Conservation (phyloP, 768 basidiomycete genomes). For the Lactifluus subvellereus region DNA sequence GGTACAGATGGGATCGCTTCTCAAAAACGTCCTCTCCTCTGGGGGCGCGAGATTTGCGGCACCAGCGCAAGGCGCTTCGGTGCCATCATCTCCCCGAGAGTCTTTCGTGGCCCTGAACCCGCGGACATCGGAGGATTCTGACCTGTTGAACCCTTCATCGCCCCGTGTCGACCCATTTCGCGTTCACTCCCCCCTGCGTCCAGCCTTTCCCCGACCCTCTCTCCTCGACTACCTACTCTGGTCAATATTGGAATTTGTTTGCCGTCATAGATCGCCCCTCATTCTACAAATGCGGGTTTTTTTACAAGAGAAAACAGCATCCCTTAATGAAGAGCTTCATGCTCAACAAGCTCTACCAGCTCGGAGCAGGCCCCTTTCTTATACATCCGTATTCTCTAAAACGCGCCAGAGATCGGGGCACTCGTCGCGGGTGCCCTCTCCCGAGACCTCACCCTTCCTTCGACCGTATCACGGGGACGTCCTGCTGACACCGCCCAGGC, state of each 20-base stretch:
- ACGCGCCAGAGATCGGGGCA: constrained; percentile 43
- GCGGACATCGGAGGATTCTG: constrained; percentile 13
- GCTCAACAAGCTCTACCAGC: constrained; percentile 26
- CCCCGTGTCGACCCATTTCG: constrained; percentile 23
- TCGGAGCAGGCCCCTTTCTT: constrained; percentile 39
- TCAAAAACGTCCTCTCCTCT: constrained; percentile 46
- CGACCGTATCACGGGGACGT: constrained; percentile 19
- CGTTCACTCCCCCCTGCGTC: constrained; percentile 29
- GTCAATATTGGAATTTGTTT: constrained; percentile 65
- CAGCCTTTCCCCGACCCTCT: constrained; percentile 39
- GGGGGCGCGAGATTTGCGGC: constrained; percentile 61
- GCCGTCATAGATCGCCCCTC: constrained; percentile 56
- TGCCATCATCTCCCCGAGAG: constrained; percentile 45
- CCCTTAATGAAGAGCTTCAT: constrained; percentile 48
- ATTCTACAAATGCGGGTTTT: constrained; percentile 60
- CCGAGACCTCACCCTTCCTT: constrained; percentile 39
- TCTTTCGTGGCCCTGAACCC: constrained; percentile 35
- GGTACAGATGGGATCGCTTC: constrained; percentile 51
- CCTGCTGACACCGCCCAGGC: constrained; percentile 16
- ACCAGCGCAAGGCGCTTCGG: constrained; percentile 38
- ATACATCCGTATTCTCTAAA: constrained; percentile 48
- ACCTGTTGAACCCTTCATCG: constrained; percentile 27
- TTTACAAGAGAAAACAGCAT: constrained; percentile 55
- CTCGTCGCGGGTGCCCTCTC: constrained; percentile 35
- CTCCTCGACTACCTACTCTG: constrained; percentile 67